Evolutionary conservation across 192 early-diverging fungal genomes (phyloP).

Genomic region (Coemansia sp.): DNA sequence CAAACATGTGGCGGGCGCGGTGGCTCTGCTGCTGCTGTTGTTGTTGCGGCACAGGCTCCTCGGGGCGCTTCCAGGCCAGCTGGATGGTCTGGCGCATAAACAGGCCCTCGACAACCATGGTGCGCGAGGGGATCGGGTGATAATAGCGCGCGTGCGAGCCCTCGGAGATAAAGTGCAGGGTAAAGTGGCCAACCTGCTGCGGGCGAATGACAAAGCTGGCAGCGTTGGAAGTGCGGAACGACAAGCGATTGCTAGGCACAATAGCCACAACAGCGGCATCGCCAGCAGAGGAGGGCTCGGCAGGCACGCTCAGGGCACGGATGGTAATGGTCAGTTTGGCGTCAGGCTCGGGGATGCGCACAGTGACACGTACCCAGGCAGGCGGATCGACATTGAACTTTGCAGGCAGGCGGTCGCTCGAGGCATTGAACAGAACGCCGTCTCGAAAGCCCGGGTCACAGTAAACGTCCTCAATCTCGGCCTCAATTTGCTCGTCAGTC

Average conservation of each 20-base stretch:
- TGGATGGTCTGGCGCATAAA: constrained; percentile 54
- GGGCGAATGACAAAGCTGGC: constrained; percentile 50
- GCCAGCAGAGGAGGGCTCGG: constrained; percentile 7
- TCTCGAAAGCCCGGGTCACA: constrained; percentile 54
- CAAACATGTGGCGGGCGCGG: constrained; percentile 48
- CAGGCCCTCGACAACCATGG: constrained; percentile 49
- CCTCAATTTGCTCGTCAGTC: constrained; percentile 38
- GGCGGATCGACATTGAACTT: constrained; percentile 45
- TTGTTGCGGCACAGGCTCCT: too few species aligned
- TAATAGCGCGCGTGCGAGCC: constrained; percentile 50
- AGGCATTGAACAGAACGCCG: constrained; percentile 49
- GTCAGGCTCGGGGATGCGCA: constrained; percentile 46
- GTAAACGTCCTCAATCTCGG: constrained; percentile 51
- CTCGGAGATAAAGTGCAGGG: constrained; percentile 46
- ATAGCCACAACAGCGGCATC: constrained; percentile 15
- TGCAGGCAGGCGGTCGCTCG: constrained; percentile 52
- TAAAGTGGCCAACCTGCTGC: constrained; percentile 40
- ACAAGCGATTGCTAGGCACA: constrained; percentile 25
- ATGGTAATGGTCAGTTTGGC: constrained; percentile 28
- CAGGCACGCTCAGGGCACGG: constrained; percentile 33
- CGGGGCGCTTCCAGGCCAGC: constrained; percentile 39
- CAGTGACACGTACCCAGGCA: constrained; percentile 47
- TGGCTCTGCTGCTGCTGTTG: constrained; percentile 1
- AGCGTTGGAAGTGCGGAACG: constrained; percentile 20
- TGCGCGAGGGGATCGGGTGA: constrained; percentile 49